Base-by-base conservation (phyloP, 2,329 filamentous ascomycete species). In the Sarocladiaceae sp. region DNA sequence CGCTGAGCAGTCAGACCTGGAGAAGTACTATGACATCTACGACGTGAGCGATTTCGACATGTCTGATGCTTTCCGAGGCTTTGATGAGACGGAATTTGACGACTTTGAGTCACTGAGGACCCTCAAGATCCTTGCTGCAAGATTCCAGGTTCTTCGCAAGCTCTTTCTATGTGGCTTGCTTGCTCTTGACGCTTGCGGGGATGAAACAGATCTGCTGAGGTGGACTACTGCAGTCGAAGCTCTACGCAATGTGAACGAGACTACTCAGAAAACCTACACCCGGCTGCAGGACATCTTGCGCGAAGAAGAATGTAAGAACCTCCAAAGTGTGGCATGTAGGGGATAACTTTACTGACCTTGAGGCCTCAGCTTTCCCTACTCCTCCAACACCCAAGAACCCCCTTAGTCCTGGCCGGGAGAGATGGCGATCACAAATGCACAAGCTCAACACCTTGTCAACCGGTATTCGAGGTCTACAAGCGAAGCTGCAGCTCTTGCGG, bases 21-120 rank as follows among this genome's bases (percentile, higher is more conserved):
- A 95, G 54, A 93, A 89, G 64, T 95, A 95, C 59, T 86, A 93
- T 55, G 91, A 97, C 58, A 85, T 91, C 48, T 90, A 91, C 58
- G 86, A 90, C 52, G 80, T 91, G 48, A 85, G 78, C 49, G 76
- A 83, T 46, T 76, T 82, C 46, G 85, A 90, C 59, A 78, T 88
- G 27, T 74, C 78, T 16, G 83, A 88, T 53, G 78, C 83, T n/a
- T 73, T 82, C 51, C 67, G 74, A 33, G 79, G 80, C 1, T 82
- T 83, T 46, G 73, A 75, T 4, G 78, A 85, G 37, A 66, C 71
- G n/a, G 79, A 86, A 43, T 78, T 84, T 47, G 87, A 95, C 40
- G 86, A 95, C 50, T 64, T 74, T 18, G 83, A 89, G 55, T 86
- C 84, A n/a, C 60, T 91, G 21, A 85, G 89, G 48, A 82, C 82